phyloP scores from a whole-genome alignment of 352 stramenopile genomes.

The Blastocystis sp. region DNA sequence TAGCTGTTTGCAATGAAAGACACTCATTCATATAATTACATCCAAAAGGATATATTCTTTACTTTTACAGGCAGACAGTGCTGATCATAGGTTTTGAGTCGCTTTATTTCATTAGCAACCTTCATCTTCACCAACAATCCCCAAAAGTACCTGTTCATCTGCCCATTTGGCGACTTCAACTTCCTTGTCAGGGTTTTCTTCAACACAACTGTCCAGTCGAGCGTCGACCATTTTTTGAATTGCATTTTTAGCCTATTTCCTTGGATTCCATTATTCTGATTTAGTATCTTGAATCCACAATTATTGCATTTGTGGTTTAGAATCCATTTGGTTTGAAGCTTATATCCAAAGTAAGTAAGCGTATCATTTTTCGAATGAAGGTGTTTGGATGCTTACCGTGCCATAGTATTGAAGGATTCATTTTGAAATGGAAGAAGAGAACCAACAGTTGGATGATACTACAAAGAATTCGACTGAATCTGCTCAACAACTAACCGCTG shows the following conservation, averaged over 20 bases:
- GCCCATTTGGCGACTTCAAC: conserved; percentile 41
- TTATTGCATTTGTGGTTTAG: too few species aligned
- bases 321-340: too few species aligned
- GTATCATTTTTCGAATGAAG: too few species aligned
- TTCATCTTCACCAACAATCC: not conserved
- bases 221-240: conserved; percentile 27
- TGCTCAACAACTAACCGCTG: too few species aligned
- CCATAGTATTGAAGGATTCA: too few species aligned
- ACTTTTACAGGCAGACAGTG: conserved; percentile 39
- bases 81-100: not conserved
- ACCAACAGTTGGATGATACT: too few species aligned
- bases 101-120: conserved; percentile 12
- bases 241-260: not conserved
- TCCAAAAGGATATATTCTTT: conserved; percentile 56
- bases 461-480: too few species aligned
- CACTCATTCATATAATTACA: not conserved
- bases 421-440: too few species aligned
- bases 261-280: not conserved
- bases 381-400: too few species aligned
- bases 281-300: too few species aligned
- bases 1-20: conserved; percentile 50
- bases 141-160: not conserved
- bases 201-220: not conserved
- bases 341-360: too few species aligned
- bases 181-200: conserved; percentile 4